A percentile compares a stretch with the other conserved stretches of the same genome.
phyloP scores from a whole-genome alignment of 2,329 filamentous ascomycete species.

The Claviceps sp. region DNA sequence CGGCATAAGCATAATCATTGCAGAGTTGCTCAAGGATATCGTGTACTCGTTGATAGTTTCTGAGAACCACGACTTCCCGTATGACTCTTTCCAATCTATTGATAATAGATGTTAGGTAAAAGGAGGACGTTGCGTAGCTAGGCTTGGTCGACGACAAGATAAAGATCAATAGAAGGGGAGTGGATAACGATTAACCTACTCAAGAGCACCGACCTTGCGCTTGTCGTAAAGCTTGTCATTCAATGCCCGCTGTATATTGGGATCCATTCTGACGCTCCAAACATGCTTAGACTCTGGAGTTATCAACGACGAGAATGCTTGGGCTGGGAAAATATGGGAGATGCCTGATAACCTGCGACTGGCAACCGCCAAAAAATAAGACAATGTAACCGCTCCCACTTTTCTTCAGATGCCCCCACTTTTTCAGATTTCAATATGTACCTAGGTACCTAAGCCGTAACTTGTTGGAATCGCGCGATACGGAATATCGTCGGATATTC shows the following conservation, averaged over 20 bases:
- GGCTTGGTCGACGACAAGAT: neutral
- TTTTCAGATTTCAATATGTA: too few relatives aligned
- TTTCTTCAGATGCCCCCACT: too few relatives aligned
- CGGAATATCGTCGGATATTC: too few relatives aligned
- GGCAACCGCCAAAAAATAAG: too few relatives aligned
- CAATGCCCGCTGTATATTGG: slow-evolving; percentile 74
- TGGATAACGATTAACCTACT: slow-evolving; percentile 45
- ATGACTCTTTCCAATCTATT: slow-evolving; percentile 77
- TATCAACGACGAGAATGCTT: neutral
- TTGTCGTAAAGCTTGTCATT: slow-evolving; percentile 99
- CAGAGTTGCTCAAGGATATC: slow-evolving; percentile 91
- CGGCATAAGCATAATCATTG: slow-evolving; percentile 94
- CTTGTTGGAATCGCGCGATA: too few relatives aligned
- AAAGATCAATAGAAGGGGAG: neutral
- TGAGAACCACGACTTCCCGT: slow-evolving; percentile 62
- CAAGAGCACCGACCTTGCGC: slow-evolving; percentile 87
- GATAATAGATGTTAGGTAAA: slow-evolving; percentile 7
- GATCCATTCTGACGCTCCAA: slow-evolving; percentile 54
- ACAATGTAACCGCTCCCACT: too few relatives aligned
- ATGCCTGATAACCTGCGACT: too few relatives aligned
- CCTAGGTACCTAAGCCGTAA: too few relatives aligned
- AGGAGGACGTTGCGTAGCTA: neutral
- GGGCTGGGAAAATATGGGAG: too few relatives aligned
- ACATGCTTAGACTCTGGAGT: neutral
- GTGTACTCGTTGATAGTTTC: slow-evolving; percentile 68